Base-by-base conservation (phyloP, 2,329 filamentous ascomycete species). In the Pseudocercospora cruenta region DNA sequence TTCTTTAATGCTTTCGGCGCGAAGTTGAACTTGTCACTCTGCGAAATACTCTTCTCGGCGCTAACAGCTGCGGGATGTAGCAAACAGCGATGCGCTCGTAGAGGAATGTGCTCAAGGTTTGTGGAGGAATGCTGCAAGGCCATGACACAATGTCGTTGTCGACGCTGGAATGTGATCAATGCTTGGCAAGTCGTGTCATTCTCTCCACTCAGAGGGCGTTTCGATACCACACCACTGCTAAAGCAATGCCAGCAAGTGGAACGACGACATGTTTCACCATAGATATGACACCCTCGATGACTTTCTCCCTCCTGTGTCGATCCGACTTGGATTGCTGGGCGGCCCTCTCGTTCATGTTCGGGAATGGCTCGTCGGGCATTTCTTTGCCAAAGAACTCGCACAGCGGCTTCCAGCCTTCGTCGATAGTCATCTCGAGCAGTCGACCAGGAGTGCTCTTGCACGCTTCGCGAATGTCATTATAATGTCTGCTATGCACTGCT, bases 311-410 rank as follows among this genome's bases (percentile, higher is more conserved):
- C 28, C 49, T 53, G 33, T 54, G 47, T 2, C 28, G 28, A 33
- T 19, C 16, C 14, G 47, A 16, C 55, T 63, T 60, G 3, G 26
- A 43, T 4, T 60, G 31, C n/a, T 54, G 60, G 19, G 21, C 54
- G 3, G 19, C n/a, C 6, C 39, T 47, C 24, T 67, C 62, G 65
- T 67, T 69, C 7, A 64, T 22, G 12, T 53, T 58, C 3, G 67
- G 67, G 51, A 69, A 69, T 2, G 54, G 57, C 4, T 62, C 58
- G 39, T 60, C 19, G 8, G 64, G 64, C 4, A 63, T 49, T n/a
- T 62, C 58, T 26, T 65, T 60, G n/a, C 60, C 62, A 22, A 69
- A 43, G 43, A 69, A 69, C 49, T 63, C 47, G 49, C 61, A 66
- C 16, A 69, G 58, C 12, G 67, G 67, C 47, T 63, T 54, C 67